Base-by-base conservation (phyloP, 116 monocot genomes). In the Posidonia oceanica region DNA sequence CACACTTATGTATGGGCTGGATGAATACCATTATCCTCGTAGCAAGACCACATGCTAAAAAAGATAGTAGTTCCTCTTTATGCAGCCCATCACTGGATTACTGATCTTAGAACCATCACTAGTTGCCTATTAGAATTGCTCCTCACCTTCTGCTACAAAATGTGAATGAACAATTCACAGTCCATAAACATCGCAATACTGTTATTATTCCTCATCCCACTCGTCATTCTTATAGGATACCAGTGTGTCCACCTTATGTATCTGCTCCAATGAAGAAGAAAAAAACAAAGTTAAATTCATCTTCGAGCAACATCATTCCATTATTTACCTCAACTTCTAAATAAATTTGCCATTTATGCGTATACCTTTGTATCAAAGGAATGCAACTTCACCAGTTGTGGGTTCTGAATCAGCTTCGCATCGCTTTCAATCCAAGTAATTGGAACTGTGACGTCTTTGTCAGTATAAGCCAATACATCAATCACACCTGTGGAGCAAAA, bases 331-430 rank as follows among this genome's bases (percentile, higher is more conserved):
- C 4, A 17, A 71, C 36, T 21, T 13, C 3, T 7, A 40, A 15
- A 40, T 38, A 17, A 72, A 40, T 2, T 15, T 2, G 56, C 14
- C 12, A 37, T 11, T 10, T 16, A 72, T 14, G 40, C 1, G 38
- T 4, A 5, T 66, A 88, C 91, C 88, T 91, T 91, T 58, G 96
- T 91, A 64, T 96, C 95, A 64, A 96, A 91, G 20, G 97, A 89
- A 69, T 89, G 93, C 56, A 98, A 75, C 63, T 90, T 92, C 60
- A 98, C 97, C 93, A 98, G 92, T 72, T 98, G 97, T 5, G 97
- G 93, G 55, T 98, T 88, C 75, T 84, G 40, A 51, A 98, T 98
- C 78, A 98, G 79, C 68, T 90, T 98, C 20, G 97, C 90, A 68
- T 98, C 97, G 36, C 93, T 98, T 38, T 98, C 97, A 8, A 86